phyloP scores from a whole-genome alignment of 345 rosid species.

The Bruguiera sexangula region DNA sequence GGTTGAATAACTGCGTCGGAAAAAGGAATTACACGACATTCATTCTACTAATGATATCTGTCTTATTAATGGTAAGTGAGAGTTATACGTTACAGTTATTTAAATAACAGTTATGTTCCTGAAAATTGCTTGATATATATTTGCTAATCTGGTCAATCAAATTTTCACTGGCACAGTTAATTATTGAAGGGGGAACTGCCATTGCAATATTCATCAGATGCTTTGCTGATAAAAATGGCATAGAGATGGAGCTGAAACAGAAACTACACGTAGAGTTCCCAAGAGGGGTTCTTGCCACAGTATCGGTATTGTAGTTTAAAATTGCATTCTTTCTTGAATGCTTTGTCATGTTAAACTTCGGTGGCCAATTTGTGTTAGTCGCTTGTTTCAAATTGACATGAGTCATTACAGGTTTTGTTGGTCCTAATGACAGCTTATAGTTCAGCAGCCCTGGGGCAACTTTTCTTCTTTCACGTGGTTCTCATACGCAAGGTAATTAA shows the following conservation, averaged over 20 bases:
- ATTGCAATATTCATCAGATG: constrained; percentile 86
- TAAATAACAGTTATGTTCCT: no score
- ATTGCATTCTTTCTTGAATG: constrained; percentile 7
- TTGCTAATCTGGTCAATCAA: constrained; percentile 2
- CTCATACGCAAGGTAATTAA: constrained; percentile 81
- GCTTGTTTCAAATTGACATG: constrained; percentile 13
- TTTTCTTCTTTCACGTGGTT: constrained; percentile 89
- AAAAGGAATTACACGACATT: constrained; percentile 86
- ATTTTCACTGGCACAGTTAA: constrained; percentile 46
- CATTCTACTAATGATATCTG: constrained; percentile 74
- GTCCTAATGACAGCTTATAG: constrained; percentile 76
- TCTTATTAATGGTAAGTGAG: constrained; percentile 77
- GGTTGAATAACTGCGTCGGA: constrained; percentile 95
- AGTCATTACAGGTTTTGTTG: constrained; percentile 54
- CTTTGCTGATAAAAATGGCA: constrained; percentile 73
- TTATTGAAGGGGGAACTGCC: constrained; percentile 88
- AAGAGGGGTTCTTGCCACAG: constrained; percentile 70
- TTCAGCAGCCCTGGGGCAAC: constrained; percentile 94
- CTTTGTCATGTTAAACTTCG: not conserved
- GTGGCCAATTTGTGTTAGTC: constrained; percentile 8
- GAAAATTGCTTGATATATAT: not conserved
- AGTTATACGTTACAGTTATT: not conserved
- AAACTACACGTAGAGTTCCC: constrained; percentile 66
- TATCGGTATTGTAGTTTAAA: constrained; percentile 45
- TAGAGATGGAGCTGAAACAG: constrained; percentile 66